Conservation (phyloP, 208 protist genomes). For the Crithidia expoeki region DNA sequence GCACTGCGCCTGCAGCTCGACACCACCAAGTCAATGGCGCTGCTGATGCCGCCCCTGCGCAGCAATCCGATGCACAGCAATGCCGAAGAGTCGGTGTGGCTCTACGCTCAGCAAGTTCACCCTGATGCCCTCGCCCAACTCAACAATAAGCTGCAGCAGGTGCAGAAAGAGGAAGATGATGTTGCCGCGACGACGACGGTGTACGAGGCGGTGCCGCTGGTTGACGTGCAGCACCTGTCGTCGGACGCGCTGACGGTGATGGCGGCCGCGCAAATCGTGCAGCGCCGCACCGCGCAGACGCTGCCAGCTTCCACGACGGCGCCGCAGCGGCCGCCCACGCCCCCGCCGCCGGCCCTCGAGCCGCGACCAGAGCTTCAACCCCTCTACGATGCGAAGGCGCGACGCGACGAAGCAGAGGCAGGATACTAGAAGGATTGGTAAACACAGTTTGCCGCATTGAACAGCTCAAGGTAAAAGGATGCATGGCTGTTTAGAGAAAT, state of each 20-base stretch:
- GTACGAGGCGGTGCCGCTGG: slow-evolving; percentile 64
- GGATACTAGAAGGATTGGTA: slow-evolving; percentile 30
- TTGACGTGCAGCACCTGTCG: slow-evolving; percentile 39
- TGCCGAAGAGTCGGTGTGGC: slow-evolving; percentile 63
- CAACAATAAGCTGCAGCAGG: slow-evolving; percentile 44
- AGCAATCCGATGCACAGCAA: slow-evolving; percentile 60
- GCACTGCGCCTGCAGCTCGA: slow-evolving; percentile 64
- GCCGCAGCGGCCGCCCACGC: slow-evolving; percentile 81
- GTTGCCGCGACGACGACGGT: slow-evolving; percentile 21
- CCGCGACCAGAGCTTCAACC: slow-evolving; percentile 83
- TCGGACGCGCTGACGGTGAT: slow-evolving; percentile 74
- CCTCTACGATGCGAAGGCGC: slow-evolving; percentile 71
- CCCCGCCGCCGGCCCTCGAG: slow-evolving; percentile 68
- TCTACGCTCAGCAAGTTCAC: slow-evolving; percentile 80
- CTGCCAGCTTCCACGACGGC: slow-evolving; percentile 65
- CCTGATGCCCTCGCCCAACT: slow-evolving; percentile 60
- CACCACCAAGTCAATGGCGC: slow-evolving; percentile 34
- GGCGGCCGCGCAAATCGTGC: slow-evolving; percentile 42
- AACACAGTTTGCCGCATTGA: too few species aligned
- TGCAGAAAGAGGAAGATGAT: slow-evolving; percentile 12
- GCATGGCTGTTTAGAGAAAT: background rate
- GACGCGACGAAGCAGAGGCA: slow-evolving; percentile 52
- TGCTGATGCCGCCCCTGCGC: slow-evolving; percentile 51
- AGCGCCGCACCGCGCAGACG: slow-evolving; percentile 37
- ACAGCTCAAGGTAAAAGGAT: too few species aligned